Percentiles rank a stretch among this genome's conserved stretches.
Evolutionary conservation across 768 basidiomycete genomes (phyloP).

Genomic region (Auricularia sp.): DNA sequence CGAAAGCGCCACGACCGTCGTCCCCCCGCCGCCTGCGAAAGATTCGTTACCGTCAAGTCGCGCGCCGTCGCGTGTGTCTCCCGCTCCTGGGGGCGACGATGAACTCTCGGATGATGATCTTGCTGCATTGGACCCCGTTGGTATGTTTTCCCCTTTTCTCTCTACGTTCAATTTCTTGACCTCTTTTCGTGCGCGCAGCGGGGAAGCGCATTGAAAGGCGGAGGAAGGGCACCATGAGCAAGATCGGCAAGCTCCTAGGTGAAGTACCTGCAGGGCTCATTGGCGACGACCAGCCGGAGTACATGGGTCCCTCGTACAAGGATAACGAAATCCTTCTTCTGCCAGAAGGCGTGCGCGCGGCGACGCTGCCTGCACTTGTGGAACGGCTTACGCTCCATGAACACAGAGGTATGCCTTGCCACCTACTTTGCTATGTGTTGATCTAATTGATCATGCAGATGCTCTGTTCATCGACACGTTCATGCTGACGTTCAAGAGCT

Average conservation of each 20-base stretch:
- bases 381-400: constrained; percentile 89
- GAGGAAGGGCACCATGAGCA: constrained; percentile 22
- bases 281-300: constrained; percentile 57
- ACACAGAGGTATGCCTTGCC: constrained; percentile 49
- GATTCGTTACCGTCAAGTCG: neutral
- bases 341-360: constrained; percentile 78
- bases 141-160: no score
- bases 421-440: neutral
- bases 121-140: neutral
- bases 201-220: neutral
- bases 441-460: constrained; percentile 34
- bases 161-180: no score
- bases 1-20: neutral
- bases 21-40: neutral
- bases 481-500: constrained; percentile 93
- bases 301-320: constrained; percentile 69
- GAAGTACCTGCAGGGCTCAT: constrained; percentile 38
- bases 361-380: constrained; percentile 75
- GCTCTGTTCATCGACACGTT: constrained; percentile 79
- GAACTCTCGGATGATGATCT: neutral
- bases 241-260: constrained; percentile 63
- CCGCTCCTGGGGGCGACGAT: neutral
- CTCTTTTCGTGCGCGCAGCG: neutral
- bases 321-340: constrained; percentile 77
- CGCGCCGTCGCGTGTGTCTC: neutral